Evolutionary conservation across 2,329 filamentous ascomycete genomes (phyloP), one percentile per base, ranked within the genome.

Genomic region (Aspergillus caelatus): DNA sequence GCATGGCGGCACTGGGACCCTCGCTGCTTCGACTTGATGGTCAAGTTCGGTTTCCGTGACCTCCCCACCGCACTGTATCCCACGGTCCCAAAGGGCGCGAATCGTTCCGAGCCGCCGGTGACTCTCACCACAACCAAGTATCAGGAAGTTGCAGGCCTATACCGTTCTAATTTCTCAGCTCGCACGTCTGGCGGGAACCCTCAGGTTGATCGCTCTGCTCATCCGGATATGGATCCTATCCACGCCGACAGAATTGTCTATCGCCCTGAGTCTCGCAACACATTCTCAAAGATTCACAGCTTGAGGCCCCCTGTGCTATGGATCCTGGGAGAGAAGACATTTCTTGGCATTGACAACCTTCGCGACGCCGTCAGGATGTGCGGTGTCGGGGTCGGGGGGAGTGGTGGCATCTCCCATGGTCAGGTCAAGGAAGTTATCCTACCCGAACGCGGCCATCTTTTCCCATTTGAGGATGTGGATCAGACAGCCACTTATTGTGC

Each of bases 371-470:
- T 77, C 54, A 62, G 66, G 11, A 80, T 65, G 46, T 57, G 77
- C 65, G 62, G 76, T 59, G 53, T 68, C 43, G 50, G 78, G 63
- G 11, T 75, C 60, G 67, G 79, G 64, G 66, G 78, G 64, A 60
- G 73, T 67, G 72, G 71, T 43, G 70, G 68, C 89, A 91, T 1
- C 88, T 90, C 28, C 39, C 82, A 83, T 16, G 72, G 70, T 16
- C 57, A 68, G 7, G 73, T 74, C 1, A 61, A 68, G 52, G 68
- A 70, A 30, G 61, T 70, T 7, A 58, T 65, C 11, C 66, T 74
- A n/a, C 41, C 48, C 3, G 43, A 45, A 9, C 14, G 28, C n/a
- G 43, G 61, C 5, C 61, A 63, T 60, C 43, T 63, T 23, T 41
- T 63, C 16, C 61, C 61, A 19, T 56, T 63, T 28, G 57, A 63